Conservation (phyloP, 805 yeast genomes). For the Gaillardinia entomophila region DNA sequence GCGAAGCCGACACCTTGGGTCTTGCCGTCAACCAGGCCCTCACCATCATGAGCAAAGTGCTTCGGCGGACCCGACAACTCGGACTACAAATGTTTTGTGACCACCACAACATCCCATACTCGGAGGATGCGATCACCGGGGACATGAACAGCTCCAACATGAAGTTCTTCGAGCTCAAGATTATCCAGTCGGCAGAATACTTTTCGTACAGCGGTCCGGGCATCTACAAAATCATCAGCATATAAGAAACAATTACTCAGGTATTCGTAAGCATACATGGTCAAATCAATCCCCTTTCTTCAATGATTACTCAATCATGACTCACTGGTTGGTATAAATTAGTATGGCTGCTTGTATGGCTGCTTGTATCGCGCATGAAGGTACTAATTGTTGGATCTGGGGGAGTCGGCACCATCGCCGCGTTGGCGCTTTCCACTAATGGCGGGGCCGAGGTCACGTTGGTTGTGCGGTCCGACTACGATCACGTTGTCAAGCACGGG, state of each 20-base stretch:
- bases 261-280: too few species aligned
- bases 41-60: constrained; percentile 48
- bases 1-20: constrained; percentile 12
- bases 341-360: too few species aligned
- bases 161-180: constrained; percentile 68
- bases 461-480: constrained; percentile 12
- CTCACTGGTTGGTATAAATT: too few species aligned
- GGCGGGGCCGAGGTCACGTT: constrained; percentile 7
- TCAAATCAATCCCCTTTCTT: too few species aligned
- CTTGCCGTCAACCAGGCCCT: constrained; percentile 50
- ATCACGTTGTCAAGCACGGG: constrained; percentile 6
- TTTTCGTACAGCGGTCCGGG: constrained; percentile 21
- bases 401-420: constrained; percentile 14
- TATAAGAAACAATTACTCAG: too few species aligned
- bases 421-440: constrained; percentile 7
- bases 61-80: constrained; percentile 40
- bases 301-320: too few species aligned
- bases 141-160: constrained; percentile 52
- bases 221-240: constrained; percentile 1
- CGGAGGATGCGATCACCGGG: constrained; percentile 17
- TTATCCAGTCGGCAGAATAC: constrained; percentile 53
- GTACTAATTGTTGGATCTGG: constrained; percentile 12
- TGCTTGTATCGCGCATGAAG: too few species aligned
- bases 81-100: constrained; percentile 29
- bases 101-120: constrained; percentile 1